Evolutionary conservation across 176 grass and related monocot species (phyloP), one percentile per base, ranked within the genome.

Genomic region (Typha latifolia): DNA sequence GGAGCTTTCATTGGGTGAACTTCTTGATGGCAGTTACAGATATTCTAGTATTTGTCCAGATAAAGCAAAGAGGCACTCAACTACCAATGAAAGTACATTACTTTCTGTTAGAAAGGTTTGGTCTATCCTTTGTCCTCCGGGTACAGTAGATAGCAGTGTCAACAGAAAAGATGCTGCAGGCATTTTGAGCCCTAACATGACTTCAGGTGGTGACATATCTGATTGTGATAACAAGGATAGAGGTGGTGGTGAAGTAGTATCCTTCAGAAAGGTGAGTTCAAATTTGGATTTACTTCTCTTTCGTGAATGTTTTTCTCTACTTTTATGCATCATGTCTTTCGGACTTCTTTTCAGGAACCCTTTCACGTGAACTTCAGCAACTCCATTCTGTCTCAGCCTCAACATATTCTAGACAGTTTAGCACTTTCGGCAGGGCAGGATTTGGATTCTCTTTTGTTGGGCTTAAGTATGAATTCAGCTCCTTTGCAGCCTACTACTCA

Each of bases 11-110:
- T 73, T 99, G 70, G 75, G 69, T 0, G 89, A 93, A 53, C 94
- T 99, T 85, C 86, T 99, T 2, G 69, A 85, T 66, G 83, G 78
- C 47, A 92, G 77, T 56, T 80, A 89, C 63, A 93, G 81, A 73
- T 92, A 93, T 89, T 80, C 72, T 62, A 69, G 73, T 70, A 52
- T 82, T 69, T 82, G 84, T 72, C 82, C 77, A 73, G 89, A 92
- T 48, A 99, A 90, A 72, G 89, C 78, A 72, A 89, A 86, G 76
- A 92, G 78, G 73, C 78, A 68, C 21, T 64, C 83, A 69, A 78
- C 12, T 47, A 76, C 63, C 1, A 87, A 86, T 80, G 89, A 93
- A 68, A 83, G 87, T 56, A 80, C 90, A 16, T 49, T 93, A 47
- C 49, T 71, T 16, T 93, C 81, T 62, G 80, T 93, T 68, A 88